Conservation (phyloP, 352 stramenopile species). For the Elongisporangium undulatum region DNA sequence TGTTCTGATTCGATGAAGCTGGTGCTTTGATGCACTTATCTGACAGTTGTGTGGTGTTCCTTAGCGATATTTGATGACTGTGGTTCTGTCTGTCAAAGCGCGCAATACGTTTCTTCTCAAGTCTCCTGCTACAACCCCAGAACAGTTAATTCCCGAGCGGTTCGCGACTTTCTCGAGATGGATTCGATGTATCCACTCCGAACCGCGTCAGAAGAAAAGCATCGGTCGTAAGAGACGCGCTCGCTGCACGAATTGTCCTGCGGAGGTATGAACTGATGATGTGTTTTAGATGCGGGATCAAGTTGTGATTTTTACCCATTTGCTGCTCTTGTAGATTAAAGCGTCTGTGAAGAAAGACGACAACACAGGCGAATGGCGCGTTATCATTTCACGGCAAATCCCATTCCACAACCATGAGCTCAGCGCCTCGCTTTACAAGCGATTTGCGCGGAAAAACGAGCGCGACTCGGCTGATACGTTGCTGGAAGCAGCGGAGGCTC, state of each 20-base stretch:
- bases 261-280: background rate
- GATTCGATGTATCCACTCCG: background rate
- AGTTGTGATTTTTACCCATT: background rate
- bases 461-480: background rate
- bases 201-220: background rate
- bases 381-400: background rate
- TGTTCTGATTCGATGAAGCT: background rate
- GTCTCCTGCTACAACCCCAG: background rate
- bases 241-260: background rate
- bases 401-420: background rate
- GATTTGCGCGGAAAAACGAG: background rate
- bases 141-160: background rate
- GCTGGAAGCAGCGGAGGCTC: background rate
- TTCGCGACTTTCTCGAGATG: background rate
- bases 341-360: background rate
- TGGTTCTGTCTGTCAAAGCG: background rate
- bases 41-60: background rate
- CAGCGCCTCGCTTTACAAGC: background rate
- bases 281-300: background rate
- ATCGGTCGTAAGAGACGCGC: background rate
- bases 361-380: background rate
- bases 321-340: background rate
- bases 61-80: background rate
- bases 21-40: background rate
- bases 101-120: background rate